Conservation (phyloP, 306 rosid species). For the Trichosanthes cucumerina region DNA sequence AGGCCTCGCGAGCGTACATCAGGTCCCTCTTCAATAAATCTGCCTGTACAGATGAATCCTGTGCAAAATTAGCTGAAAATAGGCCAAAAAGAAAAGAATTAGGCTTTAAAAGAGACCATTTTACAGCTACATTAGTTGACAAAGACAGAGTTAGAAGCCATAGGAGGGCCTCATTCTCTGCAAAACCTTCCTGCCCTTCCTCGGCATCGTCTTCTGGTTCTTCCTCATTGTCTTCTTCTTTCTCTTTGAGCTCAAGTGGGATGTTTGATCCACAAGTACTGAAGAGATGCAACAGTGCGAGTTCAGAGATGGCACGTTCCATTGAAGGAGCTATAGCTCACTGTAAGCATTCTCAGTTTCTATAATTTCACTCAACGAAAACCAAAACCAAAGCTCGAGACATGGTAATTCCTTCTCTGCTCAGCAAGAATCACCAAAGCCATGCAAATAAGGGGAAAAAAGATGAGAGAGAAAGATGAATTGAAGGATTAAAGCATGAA, state of each 20-base stretch:
- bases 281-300: constrained; percentile 64
- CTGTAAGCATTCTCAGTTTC: constrained; percentile 59
- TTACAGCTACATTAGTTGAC: constrained; percentile 3
- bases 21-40: constrained; percentile 56
- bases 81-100: constrained; percentile 30
- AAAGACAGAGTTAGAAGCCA: constrained; percentile 16
- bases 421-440: background rate
- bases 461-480: background rate
- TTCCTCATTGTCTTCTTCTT: constrained; percentile 67
- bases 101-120: constrained; percentile 24
- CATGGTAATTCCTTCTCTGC: background rate
- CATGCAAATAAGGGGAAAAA: background rate
- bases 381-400: background rate
- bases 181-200: constrained; percentile 29
- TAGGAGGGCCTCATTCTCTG: constrained; percentile 80
- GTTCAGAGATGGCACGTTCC: constrained; percentile 59
- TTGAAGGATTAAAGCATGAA: background rate
- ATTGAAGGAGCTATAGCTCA: constrained; percentile 94
- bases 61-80: constrained; percentile 27
- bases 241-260: constrained; percentile 53
- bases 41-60: constrained; percentile 42
- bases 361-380: constrained; percentile 4
- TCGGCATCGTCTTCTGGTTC: constrained; percentile 58
- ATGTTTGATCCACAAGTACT: constrained; percentile 38
- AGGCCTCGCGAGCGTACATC: constrained; percentile 55